These are phyloP conservation scores for Phytomonas serpens DNA, from an alignment of 208 protist genomes.

Conservation along the genomic window DNA sequence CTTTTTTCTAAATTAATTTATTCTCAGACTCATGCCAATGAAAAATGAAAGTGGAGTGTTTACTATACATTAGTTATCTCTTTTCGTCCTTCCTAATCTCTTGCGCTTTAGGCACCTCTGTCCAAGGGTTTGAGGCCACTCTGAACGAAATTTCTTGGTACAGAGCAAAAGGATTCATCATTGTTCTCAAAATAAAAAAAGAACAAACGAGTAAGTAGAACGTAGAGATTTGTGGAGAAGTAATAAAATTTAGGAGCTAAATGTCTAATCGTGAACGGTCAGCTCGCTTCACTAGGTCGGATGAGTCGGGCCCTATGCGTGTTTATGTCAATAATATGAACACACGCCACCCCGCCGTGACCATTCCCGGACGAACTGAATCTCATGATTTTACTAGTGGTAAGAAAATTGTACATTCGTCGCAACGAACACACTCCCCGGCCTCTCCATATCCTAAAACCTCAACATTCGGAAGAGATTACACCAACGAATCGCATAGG, in stretches of 20 bases:
- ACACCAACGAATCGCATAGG: background rate
- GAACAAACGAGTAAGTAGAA: background rate
- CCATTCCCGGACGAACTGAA: conserved; percentile 25
- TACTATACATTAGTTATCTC: background rate
- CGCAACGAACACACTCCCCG: background rate
- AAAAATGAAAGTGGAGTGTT: background rate
- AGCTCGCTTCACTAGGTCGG: background rate
- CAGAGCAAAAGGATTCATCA: background rate
- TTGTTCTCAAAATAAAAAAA: background rate
- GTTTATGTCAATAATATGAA: conserved; percentile 89
- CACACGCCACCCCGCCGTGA: conserved; percentile 41
- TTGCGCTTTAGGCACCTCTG: background rate
- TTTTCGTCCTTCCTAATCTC: background rate
- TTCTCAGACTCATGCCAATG: background rate
- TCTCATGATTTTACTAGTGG: conserved; percentile 9
- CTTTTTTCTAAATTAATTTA: background rate
- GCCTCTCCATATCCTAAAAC: background rate
- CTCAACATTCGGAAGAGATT: background rate
- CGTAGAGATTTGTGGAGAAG: background rate
- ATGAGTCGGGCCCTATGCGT: conserved; percentile 6
- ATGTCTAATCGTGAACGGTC: background rate
- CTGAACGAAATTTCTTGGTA: background rate
- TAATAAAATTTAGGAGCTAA: background rate
- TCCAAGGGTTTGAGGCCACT: background rate
- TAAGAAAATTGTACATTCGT: background rate